Base-by-base conservation (phyloP, 495 filamentous ascomycete species). In the Penicillium desertorum region DNA sequence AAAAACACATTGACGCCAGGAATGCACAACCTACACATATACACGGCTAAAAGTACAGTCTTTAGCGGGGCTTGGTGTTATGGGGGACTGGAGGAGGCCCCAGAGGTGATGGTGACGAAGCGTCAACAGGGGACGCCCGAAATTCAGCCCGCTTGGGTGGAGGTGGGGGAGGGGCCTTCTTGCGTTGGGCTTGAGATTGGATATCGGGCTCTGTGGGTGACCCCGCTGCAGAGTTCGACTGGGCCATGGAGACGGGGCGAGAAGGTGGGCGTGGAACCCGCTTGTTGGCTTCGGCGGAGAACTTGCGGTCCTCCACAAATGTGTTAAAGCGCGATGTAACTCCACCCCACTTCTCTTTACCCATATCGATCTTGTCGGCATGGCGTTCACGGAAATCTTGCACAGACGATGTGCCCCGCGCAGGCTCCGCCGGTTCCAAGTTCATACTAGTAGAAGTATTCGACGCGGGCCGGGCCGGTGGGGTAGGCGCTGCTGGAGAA, bases 371-470 rank as follows among this genome's bases (percentile, higher is more conserved):
- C 65, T 91, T 85, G 25, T 86, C 88, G 5, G 84, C 84, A 67
- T 91, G 88, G 20, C 60, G 67, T 52, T 88, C 83, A 34, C 87
- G 85, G 63, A 91, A 90, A 64, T 86, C 89, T 51, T 85, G 85
- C 27, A 58, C 42, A 5, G 56, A 58, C 16, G 56, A 58, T 4
- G 47, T 46, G 41, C 56, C 56, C 19, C 56, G 46, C 3, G 56
- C 56, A 22, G 56, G 54, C 25, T 57, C 54, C 6, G 54, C 53
- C 20, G 53, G 53, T 36, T 55, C 53, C 20, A 55, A 22, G 22
- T 55, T 55, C 53, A 55, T 55, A 11, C 44, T 47, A n/a, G 51
- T 47, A n/a, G 51, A 45, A n/a, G 42, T 14, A 20, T 46, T 41
- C n/a, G 44, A 46, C 44, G 44, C 51, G 29, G 52, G 32, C 30